Evolutionary conservation across 495 filamentous ascomycete species (phyloP), one percentile per base, ranked within the genome.

Genomic region (Filosporella fistucella): DNA sequence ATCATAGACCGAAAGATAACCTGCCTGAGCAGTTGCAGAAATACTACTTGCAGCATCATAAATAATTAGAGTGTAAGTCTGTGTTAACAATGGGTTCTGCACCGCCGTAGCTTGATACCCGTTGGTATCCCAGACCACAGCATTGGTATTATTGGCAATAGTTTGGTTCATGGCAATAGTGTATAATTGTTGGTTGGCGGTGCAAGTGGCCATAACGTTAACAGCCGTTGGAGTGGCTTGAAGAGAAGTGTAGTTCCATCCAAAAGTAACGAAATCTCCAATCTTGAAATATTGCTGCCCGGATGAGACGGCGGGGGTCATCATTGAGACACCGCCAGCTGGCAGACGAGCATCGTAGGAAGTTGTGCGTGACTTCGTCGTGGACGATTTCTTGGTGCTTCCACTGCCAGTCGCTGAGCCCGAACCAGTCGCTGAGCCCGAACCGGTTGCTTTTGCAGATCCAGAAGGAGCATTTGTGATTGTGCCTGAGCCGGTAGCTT

Each of bases 231-330:
- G 93, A 1, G 81, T 84, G 14, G 81, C 81, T 23, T 77, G 76
- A 30, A 98, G 70, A 35, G 85, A 89, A 1, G 93, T 98, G 69
- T 96, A 97, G 66, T 96, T 96, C 91, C 91, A 98, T 0, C 69
- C 82, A 64, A 91, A 91, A 1, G 89, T 96, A 13, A 95, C 71
- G 44, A 75, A 75, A 29, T 96, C 82, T 14, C 86, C 87, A 60
- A 97, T 85, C 65, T 91, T 91, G 80, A 89, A 97, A 60, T 89
- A 88, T 51, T 82, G 80, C 4, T 78, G 68, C 7, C 80, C 76
- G 4, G 71, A 72, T 1, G 72, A 64, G 3, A 65, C 49, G 24
- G 70, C 68, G 0, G 93, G 93, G 1, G 81, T 90, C 33, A 89
- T 65, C 88, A 97, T 89, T n/a, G 77, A 71, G 23, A 96, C 76